Evolutionary conservation across 2,329 filamentous ascomycete genomes (phyloP), one percentile per base, ranked within the genome.

Genomic region (Davidsoniella neocaledoniae): DNA sequence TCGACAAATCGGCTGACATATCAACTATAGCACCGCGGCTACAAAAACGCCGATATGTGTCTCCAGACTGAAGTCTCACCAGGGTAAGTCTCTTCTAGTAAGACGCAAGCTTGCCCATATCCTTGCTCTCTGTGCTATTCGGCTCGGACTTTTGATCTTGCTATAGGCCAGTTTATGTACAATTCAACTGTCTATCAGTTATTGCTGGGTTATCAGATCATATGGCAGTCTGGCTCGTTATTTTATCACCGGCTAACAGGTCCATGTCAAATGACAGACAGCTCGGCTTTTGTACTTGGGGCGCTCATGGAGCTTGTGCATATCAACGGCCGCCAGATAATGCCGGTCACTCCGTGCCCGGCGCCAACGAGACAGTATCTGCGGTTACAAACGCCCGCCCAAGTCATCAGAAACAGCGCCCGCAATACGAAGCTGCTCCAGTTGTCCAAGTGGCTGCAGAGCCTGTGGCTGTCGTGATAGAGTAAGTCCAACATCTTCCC

Each of bases 221-320:
- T 4, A 41, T 41, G 4, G 39, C 39, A 41, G 6, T 21, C 7
- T 16, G 4, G n/a, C 8, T 12, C 36, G 43, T 12, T 17, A 12
- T 16, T 6, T 37, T 48, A 23, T 23, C 21, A 23, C 21, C 29
- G 23, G n/a, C 37, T 14, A 17, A 25, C 26, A 21, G 23, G 41
- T 17, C n/a, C 12, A 4, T 25, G 17, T 23, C 25, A 29, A 26
- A 33, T 23, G 21, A 48, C 40, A 72, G 69, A 50, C 68, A 64
- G 36, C 57, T 74, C 19, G 60, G 74, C 9, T 67, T 70, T 55
- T 79, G 76, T 59, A 77, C 76, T 47, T 79, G 77, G 77, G 76
- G 76, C 41, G 64, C 69, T 54, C 62, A 65, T 8, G 75, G 74
- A 55, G 65, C 66, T 41, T 60, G 59, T 52, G 59, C 57, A 17